Percentiles rank a stretch among this genome's conserved stretches.
phyloP scores from a whole-genome alignment of 2,329 filamentous ascomycete genomes.

The Lachnellula subtilissima region DNA sequence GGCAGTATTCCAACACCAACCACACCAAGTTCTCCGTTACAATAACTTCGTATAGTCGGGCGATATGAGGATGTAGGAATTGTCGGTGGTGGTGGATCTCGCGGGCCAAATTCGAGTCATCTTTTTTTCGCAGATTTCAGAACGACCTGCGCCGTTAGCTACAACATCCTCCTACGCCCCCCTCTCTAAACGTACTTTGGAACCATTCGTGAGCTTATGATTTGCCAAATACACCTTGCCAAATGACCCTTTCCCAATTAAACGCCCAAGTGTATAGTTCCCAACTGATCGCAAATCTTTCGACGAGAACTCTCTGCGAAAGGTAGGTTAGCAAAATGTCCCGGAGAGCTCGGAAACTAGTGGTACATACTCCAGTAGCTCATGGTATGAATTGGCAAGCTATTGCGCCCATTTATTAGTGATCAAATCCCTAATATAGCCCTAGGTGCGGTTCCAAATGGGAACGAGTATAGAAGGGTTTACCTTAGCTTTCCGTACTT shows the following conservation, averaged over 20 bases:
- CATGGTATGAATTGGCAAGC: slow-evolving; percentile 96
- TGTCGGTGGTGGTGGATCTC: slow-evolving; percentile 99
- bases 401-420: slow-evolving; percentile 41
- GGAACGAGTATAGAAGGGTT: slow-evolving; percentile 6
- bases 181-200: slow-evolving; percentile 61
- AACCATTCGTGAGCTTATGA: slow-evolving; percentile 97
- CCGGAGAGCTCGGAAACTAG: background rate
- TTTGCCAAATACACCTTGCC: slow-evolving; percentile 95
- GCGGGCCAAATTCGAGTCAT: slow-evolving; percentile 89
- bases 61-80: slow-evolving; percentile 96
- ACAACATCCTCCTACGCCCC: background rate
- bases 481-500: slow-evolving; percentile 59
- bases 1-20: slow-evolving; percentile 95
- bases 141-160: slow-evolving; percentile 63
- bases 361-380: slow-evolving; percentile 79
- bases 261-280: slow-evolving; percentile 84
- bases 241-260: slow-evolving; percentile 97
- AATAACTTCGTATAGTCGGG: slow-evolving; percentile 94
- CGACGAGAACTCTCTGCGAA: slow-evolving; percentile 79
- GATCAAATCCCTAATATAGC: background rate
- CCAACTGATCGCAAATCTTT: slow-evolving; percentile 88
- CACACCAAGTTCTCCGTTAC: slow-evolving; percentile 93
- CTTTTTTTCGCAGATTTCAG: slow-evolving; percentile 97
- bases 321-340: slow-evolving; percentile 21
- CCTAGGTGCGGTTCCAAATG: background rate